Conservation (phyloP, 202 grass and related monocot species). For the Elaeis oleifera region DNA sequence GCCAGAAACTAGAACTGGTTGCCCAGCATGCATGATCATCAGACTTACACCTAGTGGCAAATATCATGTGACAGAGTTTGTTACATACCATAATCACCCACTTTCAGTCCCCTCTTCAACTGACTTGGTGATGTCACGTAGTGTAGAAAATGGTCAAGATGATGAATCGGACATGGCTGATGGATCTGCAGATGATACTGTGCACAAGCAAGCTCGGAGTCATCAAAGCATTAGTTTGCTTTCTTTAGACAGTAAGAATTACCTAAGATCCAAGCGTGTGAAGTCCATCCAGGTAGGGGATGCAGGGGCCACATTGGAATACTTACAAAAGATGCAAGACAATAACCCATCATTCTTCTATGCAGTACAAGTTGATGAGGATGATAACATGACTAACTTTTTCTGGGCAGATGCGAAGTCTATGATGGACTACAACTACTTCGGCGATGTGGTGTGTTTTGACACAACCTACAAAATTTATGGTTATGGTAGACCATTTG, state of each 20-base stretch:
- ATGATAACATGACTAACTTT: conserved; percentile 16
- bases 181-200: conserved; percentile 10
- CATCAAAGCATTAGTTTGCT: neutral
- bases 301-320: conserved; percentile 11
- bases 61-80: too few relatives aligned
- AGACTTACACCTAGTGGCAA: too few relatives aligned
- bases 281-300: conserved; percentile 9
- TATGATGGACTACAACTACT: conserved; percentile 15
- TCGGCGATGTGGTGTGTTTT: conserved; percentile 20
- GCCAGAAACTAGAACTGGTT: too few relatives aligned
- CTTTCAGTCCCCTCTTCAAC: too few relatives aligned
- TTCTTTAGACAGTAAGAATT: conserved; percentile 9
- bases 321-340: conserved; percentile 12
- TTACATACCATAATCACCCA: too few relatives aligned
- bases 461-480: conserved; percentile 17
- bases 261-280: conserved; percentile 1
- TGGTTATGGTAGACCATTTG: conserved; percentile 15
- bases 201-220: neutral
- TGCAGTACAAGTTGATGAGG: conserved; percentile 15
- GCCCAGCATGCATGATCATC: too few relatives aligned
- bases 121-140: too few relatives aligned
- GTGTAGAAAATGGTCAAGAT: too few relatives aligned
- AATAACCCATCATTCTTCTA: conserved; percentile 18
- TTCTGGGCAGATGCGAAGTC: conserved; percentile 24
- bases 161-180: neutral